phyloP scores from a whole-genome alignment of 2,329 filamentous ascomycete species.

The Acephala macrosclerotiorum region DNA sequence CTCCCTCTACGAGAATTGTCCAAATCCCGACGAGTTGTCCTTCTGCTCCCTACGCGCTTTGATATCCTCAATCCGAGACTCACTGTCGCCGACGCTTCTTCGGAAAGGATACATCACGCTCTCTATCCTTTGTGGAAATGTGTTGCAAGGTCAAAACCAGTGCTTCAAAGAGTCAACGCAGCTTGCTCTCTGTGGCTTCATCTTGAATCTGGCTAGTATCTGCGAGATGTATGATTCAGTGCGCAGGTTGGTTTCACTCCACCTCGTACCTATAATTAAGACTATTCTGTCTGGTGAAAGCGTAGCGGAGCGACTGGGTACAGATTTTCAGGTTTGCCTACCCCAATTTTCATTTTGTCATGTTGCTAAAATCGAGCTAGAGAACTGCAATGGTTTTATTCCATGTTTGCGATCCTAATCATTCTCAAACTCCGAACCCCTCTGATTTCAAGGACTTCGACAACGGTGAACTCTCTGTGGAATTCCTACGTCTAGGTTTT shows the following conservation, averaged over 20 bases:
- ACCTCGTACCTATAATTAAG: slow-evolving; percentile 37
- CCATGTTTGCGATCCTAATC: slow-evolving; percentile 28
- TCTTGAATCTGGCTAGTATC: slow-evolving; percentile 37
- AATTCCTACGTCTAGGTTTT: slow-evolving; percentile 36
- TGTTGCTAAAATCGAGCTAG: slow-evolving; percentile 31
- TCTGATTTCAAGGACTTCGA: slow-evolving; percentile 31
- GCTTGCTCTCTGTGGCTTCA: slow-evolving; percentile 30
- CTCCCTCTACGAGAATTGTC: slow-evolving; percentile 24
- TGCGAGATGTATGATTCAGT: slow-evolving; percentile 37
- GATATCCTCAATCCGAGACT: slow-evolving; percentile 30
- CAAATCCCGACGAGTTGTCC: slow-evolving; percentile 18
- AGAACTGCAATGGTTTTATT: slow-evolving; percentile 31
- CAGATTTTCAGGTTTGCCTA: slow-evolving; percentile 40
- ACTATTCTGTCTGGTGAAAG: slow-evolving; percentile 23
- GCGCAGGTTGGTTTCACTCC: slow-evolving; percentile 29
- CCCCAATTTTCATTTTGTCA: neutral
- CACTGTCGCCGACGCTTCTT: slow-evolving; percentile 34
- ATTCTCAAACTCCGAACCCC: slow-evolving; percentile 9
- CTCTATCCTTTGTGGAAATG: slow-evolving; percentile 37
- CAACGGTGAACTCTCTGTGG: slow-evolving; percentile 32
- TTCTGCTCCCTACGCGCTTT: slow-evolving; percentile 37
- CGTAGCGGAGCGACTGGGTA: slow-evolving; percentile 19
- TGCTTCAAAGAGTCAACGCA: slow-evolving; percentile 28
- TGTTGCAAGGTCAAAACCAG: slow-evolving; percentile 32
- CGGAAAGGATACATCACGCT: slow-evolving; percentile 43